Evolutionary conservation across 164 flowering plant genomes (phyloP).

Genomic region (Aristolochia californica): DNA sequence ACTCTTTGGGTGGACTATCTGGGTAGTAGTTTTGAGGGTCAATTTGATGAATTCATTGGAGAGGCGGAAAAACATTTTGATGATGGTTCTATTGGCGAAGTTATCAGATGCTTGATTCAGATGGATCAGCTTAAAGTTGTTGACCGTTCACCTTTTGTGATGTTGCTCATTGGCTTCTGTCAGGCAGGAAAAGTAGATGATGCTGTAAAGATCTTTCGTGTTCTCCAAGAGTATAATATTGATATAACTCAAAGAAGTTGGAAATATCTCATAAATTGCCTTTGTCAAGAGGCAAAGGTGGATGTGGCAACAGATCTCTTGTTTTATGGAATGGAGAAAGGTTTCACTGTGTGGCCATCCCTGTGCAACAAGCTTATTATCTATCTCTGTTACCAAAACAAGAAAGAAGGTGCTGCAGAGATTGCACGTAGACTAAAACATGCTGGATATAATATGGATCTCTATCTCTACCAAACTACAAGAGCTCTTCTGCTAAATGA

Average conservation of each 20-base stretch:
- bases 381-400: conserved; percentile 26
- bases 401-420: conserved; percentile 19
- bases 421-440: conserved; percentile 38
- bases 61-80: conserved; percentile 29
- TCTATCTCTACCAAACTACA: conserved; percentile 22
- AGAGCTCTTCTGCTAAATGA: conserved; percentile 19
- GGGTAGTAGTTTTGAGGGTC: conserved; percentile 18
- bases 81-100: conserved; percentile 36
- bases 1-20: conserved; percentile 40
- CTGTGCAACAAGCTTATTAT: conserved; percentile 41
- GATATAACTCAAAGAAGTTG: conserved; percentile 51
- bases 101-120: conserved; percentile 38
- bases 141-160: conserved; percentile 48
- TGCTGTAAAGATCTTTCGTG: conserved; percentile 45
- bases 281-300: conserved; percentile 31
- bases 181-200: conserved; percentile 33
- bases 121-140: conserved; percentile 35
- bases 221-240: conserved; percentile 37
- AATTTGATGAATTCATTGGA: conserved; percentile 17
- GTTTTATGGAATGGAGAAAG: conserved; percentile 42
- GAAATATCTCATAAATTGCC: conserved; percentile 42
- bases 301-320: conserved; percentile 49
- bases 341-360: conserved; percentile 31
- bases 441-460: conserved; percentile 45
- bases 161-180: conserved; percentile 60